Conservation (phyloP, 1,284 basidiomycete genomes). For the Testicularia cyperi region DNA sequence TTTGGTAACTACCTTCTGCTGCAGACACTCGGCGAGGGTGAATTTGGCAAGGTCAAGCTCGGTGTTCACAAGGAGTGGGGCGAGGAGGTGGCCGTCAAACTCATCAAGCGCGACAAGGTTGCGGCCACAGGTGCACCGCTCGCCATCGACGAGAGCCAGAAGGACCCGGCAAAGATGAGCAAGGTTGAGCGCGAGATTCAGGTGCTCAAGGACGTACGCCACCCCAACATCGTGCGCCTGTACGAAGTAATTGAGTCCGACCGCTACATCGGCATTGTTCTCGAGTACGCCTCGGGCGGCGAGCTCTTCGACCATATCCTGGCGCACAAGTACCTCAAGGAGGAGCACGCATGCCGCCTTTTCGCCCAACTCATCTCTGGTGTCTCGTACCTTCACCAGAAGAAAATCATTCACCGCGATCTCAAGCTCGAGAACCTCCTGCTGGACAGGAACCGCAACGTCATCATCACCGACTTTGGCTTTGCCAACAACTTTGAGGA, state of each 20-base stretch:
- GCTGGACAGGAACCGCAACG: constrained; percentile 93
- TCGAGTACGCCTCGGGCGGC: constrained; percentile 93
- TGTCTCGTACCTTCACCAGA: constrained; percentile 97
- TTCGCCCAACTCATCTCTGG: constrained; percentile 98
- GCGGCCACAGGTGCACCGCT: constrained; percentile 67
- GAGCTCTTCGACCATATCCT: constrained; percentile 99
- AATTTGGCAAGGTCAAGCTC: constrained; percentile 99
- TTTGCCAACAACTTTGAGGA: constrained; percentile 93
- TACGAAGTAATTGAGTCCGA: constrained; percentile 99
- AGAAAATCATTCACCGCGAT: constrained; percentile 98
- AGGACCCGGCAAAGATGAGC: constrained; percentile 71
- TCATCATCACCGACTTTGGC: constrained; percentile 99
- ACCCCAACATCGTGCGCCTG: constrained; percentile 96
- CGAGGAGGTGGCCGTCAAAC: constrained; percentile 98
- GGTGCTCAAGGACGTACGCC: constrained; percentile 86
- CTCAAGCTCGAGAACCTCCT: constrained; percentile 98
- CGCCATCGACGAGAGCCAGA: constrained; percentile 31
- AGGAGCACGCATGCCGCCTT: constrained; percentile 89
- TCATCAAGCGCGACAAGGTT: constrained; percentile 90
- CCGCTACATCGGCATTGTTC: constrained; percentile 98
- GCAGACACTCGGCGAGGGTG: constrained; percentile 74
- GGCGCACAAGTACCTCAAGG: constrained; percentile 93
- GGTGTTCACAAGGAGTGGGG: constrained; percentile 90
- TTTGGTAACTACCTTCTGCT: constrained; percentile 60
- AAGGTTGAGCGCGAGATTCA: constrained; percentile 98